A percentile compares a stretch with the other conserved stretches of the same genome.
These are phyloP conservation scores for Coemansia guatemalensis DNA, from an alignment of 192 early-diverging fungal species.

Conservation along the genomic window DNA sequence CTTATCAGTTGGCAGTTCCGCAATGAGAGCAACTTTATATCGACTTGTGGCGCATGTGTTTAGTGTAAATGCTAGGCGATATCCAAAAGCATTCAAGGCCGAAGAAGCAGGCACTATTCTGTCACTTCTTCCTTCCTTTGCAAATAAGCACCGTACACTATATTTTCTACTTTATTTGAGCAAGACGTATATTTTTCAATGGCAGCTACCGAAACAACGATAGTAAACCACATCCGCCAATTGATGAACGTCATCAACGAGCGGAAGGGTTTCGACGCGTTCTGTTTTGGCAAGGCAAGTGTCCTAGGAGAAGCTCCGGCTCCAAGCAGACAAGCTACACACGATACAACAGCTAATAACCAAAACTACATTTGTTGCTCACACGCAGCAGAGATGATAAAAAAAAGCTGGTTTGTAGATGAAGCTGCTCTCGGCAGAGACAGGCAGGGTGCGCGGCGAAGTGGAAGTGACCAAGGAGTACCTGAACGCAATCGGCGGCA, in stretches of 20 bases:
- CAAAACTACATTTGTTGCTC: background rate
- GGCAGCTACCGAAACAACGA: background rate
- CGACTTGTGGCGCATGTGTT: background rate
- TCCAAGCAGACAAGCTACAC: background rate
- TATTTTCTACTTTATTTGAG: background rate
- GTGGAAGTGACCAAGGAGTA: constrained; percentile 25
- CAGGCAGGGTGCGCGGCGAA: constrained; percentile 36
- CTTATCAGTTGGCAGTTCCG: background rate
- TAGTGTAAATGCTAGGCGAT: background rate
- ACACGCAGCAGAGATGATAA: background rate
- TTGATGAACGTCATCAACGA: constrained; percentile 12
- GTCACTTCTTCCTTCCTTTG: background rate
- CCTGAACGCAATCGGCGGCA: constrained; percentile 42
- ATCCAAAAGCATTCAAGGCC: background rate
- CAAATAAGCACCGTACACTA: background rate
- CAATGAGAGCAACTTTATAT: background rate
- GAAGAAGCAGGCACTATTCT: background rate
- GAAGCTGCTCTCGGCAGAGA: constrained; percentile 38
- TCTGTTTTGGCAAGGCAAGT: constrained; percentile 34
- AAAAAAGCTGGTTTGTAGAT: constrained; percentile 9
- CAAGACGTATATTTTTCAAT: constrained; percentile 3
- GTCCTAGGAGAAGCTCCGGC: background rate
- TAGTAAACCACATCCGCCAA: constrained; percentile 17
- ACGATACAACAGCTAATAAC: background rate
- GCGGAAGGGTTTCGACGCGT: constrained; percentile 31